Base-by-base conservation (phyloP, 805 yeast species). In the Suhomyces sp. region DNA sequence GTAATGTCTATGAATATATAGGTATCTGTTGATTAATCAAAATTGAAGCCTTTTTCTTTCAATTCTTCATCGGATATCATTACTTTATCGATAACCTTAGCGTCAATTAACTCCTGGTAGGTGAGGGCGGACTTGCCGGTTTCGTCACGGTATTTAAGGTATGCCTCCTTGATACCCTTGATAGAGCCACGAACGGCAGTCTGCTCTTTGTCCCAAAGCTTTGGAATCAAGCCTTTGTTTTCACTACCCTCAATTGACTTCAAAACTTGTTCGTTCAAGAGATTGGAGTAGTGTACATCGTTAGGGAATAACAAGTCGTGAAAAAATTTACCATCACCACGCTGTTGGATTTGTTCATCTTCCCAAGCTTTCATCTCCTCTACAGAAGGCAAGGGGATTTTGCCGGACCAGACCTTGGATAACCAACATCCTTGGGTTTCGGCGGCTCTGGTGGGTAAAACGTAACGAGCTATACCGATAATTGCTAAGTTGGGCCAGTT, bases 211-310 rank as follows among this genome's bases (percentile, higher is more conserved):
- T 72, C 77, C 88, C 87, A 83, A 48, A 72, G 72, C 46, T 77
- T 79, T 0, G 86, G 85, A 40, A 71, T 60, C 55, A 79, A 74
- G 0, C 85, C 85, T 22, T 41, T 38, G 23, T 54, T 42, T 22
- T 56, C 56, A n/a, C 44, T 44, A 27, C 46, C 47, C 31, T 52
- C 40, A 13, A 57, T 47, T 5, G 56, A 50, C 22, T 55, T 48
- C 33, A 59, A 52, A 15, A 60, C 44, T 48, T 60, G 61, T 35
- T 52, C 50, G 47, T 57, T 61, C 55, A 81, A 66, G 48, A 71
- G 70, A 57, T 79, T 78, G 59, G 82, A 78, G 63, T 84, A 88
- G 24, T 79, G 80, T 1, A 80, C 83, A 58, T 87, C 94, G 46
- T 69, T 69, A 9, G 89, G 88, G 57, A 66, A 76, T 13, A 69